Conservation (phyloP, 1,284 basidiomycete species). For the Austropuccinia psidii region DNA sequence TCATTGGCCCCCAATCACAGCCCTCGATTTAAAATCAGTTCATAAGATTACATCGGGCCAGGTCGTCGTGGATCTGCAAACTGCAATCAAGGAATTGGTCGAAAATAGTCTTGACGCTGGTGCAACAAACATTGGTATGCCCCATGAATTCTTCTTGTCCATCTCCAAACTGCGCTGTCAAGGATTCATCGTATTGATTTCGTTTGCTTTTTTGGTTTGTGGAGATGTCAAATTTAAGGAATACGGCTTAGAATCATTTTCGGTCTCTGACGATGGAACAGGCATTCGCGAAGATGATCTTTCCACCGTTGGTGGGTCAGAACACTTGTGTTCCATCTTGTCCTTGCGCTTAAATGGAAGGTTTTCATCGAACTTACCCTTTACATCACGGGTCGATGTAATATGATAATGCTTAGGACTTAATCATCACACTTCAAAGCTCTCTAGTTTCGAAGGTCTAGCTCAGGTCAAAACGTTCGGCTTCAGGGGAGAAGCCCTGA, state of each 20-base stretch:
- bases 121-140: conserved; percentile 71
- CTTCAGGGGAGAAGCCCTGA: conserved; percentile 91
- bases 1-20: too few relatives aligned
- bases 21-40: conserved; percentile 68
- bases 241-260: conserved; percentile 73
- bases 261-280: conserved; percentile 85
- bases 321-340: background rate
- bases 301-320: conserved; percentile 61
- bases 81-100: conserved; percentile 86
- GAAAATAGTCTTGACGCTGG: conserved; percentile 94
- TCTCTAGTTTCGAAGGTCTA: conserved; percentile 68
- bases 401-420: conserved; percentile 54
- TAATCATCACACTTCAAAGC: conserved; percentile 91
- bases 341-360: background rate
- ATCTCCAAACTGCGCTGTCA: background rate
- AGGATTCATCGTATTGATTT: background rate
- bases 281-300: conserved; percentile 75
- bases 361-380: background rate
- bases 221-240: conserved; percentile 85
- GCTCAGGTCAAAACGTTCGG: conserved; percentile 75
- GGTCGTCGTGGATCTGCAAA: conserved; percentile 87
- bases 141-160: too few relatives aligned
- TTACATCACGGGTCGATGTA: conserved; percentile 1
- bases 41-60: conserved; percentile 87
- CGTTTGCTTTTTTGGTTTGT: too few relatives aligned